Evolutionary conservation across 1,284 basidiomycete species (phyloP).

Genomic region (Ustanciosporium gigantosporum): DNA sequence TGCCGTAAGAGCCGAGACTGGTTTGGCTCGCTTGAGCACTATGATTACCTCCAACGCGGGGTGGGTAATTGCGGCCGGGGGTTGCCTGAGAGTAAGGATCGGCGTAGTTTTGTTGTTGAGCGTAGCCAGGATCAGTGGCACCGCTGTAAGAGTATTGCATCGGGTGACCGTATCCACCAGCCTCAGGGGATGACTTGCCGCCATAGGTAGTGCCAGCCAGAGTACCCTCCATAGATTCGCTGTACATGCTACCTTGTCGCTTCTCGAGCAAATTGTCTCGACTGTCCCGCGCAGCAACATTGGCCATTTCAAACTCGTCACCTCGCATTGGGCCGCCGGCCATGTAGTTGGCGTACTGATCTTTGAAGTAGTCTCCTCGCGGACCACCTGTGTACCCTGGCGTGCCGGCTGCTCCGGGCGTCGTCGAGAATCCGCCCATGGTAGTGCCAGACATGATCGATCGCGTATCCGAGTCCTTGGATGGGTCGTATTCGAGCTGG

Average conservation of each 20-base stretch:
- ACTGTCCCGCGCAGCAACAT: slow-evolving; percentile 34
- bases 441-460: slow-evolving; percentile 57
- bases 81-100: slow-evolving; percentile 17
- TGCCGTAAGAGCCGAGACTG: slow-evolving; percentile 36
- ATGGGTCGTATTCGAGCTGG: slow-evolving; percentile 54
- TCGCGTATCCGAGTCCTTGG: slow-evolving; percentile 44
- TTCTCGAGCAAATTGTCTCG: slow-evolving; percentile 55
- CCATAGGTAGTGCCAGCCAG: slow-evolving; percentile 22
- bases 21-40: slow-evolving; percentile 29
- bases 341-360: slow-evolving; percentile 49
- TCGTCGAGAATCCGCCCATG: slow-evolving; percentile 31
- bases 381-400: slow-evolving; percentile 10
- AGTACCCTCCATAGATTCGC: slow-evolving; percentile 31
- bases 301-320: slow-evolving; percentile 53
- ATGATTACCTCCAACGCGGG: slow-evolving; percentile 15
- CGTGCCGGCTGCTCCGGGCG: slow-evolving; percentile 10
- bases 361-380: slow-evolving; percentile 39
- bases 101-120: slow-evolving; percentile 20
- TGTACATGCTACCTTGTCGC: slow-evolving; percentile 30
- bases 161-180: slow-evolving; percentile 9
- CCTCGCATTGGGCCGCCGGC: slow-evolving; percentile 26
- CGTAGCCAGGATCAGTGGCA: slow-evolving; percentile 9
- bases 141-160: slow-evolving; percentile 14
- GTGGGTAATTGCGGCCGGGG: slow-evolving; percentile 7
- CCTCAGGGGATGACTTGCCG: slow-evolving; percentile 27